A percentile compares a stretch with the other conserved stretches of the same genome.
phyloP scores from a whole-genome alignment of 352 stramenopile genomes.

The Pythium folliculosum region DNA sequence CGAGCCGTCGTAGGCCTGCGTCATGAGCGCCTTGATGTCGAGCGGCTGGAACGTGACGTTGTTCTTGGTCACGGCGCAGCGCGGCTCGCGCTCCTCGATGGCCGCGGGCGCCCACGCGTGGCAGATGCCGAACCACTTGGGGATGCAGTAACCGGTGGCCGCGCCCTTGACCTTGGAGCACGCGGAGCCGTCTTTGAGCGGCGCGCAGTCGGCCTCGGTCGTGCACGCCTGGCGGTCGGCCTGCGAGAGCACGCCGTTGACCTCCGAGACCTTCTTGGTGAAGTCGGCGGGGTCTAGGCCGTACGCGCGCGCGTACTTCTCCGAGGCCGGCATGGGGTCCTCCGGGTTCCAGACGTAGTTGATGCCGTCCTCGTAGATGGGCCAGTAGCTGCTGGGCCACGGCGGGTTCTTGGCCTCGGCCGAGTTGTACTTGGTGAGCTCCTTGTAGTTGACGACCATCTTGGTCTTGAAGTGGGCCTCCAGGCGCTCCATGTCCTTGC shows the following conservation, averaged over 20 bases:
- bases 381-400: constrained; percentile 1
- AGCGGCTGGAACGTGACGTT: constrained; percentile 29
- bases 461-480: too few species aligned
- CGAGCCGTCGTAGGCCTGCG: constrained; percentile 28
- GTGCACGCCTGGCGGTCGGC: too few species aligned
- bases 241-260: not conserved
- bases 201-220: not conserved
- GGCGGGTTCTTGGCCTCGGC: too few species aligned
- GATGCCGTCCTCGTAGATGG: not conserved
- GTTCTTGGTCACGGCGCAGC: constrained; percentile 20
- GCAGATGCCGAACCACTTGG: constrained; percentile 29
- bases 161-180: too few species aligned
- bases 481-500: too few species aligned
- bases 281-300: not conserved
- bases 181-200: not conserved
- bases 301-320: not conserved
- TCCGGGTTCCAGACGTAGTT: not conserved
- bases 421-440: not conserved
- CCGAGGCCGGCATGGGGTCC: not conserved
- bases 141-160: constrained; percentile 18
- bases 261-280: not conserved
- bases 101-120: constrained; percentile 31
- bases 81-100: constrained; percentile 23
- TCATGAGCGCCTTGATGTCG: constrained; percentile 30
- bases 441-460: constrained; percentile 4